Evolutionary conservation across 2,329 filamentous ascomycete genomes (phyloP), one percentile per base, ranked within the genome.

Genomic region (Mycogone perniciosa): DNA sequence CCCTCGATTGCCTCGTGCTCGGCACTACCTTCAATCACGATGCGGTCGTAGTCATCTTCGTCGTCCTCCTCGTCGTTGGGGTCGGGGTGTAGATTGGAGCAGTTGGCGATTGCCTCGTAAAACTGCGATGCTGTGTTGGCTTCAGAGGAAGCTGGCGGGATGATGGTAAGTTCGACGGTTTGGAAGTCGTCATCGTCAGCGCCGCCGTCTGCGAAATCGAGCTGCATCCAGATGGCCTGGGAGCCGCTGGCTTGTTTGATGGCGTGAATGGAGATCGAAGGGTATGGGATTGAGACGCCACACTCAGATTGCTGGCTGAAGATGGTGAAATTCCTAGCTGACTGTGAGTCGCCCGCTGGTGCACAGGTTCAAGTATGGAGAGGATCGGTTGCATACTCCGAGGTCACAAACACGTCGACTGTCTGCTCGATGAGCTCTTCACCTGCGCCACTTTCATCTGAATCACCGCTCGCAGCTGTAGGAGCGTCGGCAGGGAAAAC

Each of bases 51-150:
- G 5, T 76, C 71, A 6, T 77, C 77, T 1, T 77, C 79, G 0
- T 80, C 80, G 2, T 78, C 81, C 1, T 80, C 81, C 0, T 77
- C 77, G 7, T 77, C 80, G n/a, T 73, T 71, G 0, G 82, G 82
- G 59, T 90, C 86, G 0, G 87, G 87, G 62, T 91, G 84, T 10
- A 91, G 71, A 60, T 91, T 85, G 4, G 86, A 86, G 68, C 88
- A 91, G 26, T 77, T 77, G 1, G 86, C 84, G 54, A 91, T 81
- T 35, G 88, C 86, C 13, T 79, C 76, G 68, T 83, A 91, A 31
- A 89, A 74, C 48, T 76, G 44, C 11, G 42, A 27, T 5, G 49
- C 53, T 48, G 59, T 60, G 11, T 62, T 53, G 9, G 54, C 54
- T n/a, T 54, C 54, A 6, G 59, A 53, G 10, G 62, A 34, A 27